Conservation (phyloP, 2,329 filamentous ascomycete species). For the Colletotrichum sp. region DNA sequence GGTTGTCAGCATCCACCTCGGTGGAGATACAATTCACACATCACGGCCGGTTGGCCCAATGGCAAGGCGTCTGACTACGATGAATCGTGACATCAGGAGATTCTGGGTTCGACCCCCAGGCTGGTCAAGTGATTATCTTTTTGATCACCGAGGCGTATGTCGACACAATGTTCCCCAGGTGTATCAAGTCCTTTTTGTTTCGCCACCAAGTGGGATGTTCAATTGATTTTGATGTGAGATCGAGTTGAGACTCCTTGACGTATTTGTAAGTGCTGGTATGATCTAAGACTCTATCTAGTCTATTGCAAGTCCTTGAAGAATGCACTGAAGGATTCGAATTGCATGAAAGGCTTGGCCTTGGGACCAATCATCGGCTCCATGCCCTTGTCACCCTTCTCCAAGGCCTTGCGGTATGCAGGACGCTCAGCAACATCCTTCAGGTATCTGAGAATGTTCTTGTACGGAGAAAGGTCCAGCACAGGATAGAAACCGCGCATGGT, state of each 20-base stretch:
- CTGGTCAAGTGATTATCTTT: neutral
- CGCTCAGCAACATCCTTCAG: slow-evolving; percentile 47
- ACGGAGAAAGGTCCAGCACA: slow-evolving; percentile 42
- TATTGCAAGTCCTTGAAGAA: neutral
- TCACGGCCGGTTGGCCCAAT: slow-evolving; percentile 35
- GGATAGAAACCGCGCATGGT: slow-evolving; percentile 61
- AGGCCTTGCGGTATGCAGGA: slow-evolving; percentile 51
- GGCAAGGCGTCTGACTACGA: slow-evolving; percentile 50
- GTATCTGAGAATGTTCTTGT: slow-evolving; percentile 50
- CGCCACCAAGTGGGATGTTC: neutral
- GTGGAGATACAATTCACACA: neutral
- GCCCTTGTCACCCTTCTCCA: slow-evolving; percentile 54
- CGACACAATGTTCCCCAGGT: neutral
- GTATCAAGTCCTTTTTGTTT: neutral
- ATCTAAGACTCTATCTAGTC: neutral
- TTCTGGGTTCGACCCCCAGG: slow-evolving; percentile 22
- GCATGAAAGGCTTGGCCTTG: slow-evolving; percentile 6
- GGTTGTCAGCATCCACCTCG: neutral
- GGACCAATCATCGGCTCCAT: slow-evolving; percentile 33
- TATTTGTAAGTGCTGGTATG: neutral
- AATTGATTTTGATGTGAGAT: neutral
- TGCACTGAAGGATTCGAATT: neutral
- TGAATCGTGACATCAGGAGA: slow-evolving; percentile 2
- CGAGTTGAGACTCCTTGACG: neutral
- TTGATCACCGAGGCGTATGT: neutral